A percentile compares a stretch with the other conserved stretches of the same genome.
Conservation (phyloP, 2,329 filamentous ascomycete genomes). For the Arachnomyces sp. region DNA sequence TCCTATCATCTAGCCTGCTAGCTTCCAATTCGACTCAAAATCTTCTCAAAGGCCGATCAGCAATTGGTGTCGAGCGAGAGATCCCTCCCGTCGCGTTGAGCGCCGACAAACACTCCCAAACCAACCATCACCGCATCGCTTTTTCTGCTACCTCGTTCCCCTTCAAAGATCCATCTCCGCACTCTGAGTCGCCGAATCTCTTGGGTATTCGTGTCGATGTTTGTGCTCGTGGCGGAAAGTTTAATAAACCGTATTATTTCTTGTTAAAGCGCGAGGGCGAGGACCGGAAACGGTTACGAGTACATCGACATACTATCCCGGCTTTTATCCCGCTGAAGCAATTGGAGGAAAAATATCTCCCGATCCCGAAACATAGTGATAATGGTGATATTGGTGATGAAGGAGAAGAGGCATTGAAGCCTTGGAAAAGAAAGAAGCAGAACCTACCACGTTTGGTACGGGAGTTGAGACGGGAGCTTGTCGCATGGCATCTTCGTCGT, state of each 20-base stretch:
- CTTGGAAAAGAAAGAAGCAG: constrained; percentile 23
- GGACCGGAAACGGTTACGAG: constrained; percentile 19
- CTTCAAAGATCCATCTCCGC: constrained; percentile 37
- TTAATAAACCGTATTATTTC: constrained; percentile 38
- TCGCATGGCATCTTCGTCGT: constrained; percentile 34
- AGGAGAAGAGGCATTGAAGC: constrained; percentile 13
- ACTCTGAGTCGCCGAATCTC: constrained; percentile 20
- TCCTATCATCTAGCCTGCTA: constrained; percentile 36
- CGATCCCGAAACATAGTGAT: constrained; percentile 7
- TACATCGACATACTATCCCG: constrained; percentile 41
- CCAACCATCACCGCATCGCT: constrained; percentile 37
- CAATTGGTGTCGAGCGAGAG: constrained; percentile 13
- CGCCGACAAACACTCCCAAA: constrained; percentile 25
- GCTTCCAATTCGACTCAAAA: constrained; percentile 31
- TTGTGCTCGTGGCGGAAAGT: constrained; percentile 31
- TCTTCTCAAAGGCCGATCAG: constrained; percentile 14
- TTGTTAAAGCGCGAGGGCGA: constrained; percentile 24
- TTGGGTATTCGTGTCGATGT: constrained; percentile 38
- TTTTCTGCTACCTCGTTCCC: constrained; percentile 40
- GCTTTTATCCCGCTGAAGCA: constrained; percentile 34
- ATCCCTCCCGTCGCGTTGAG: constrained; percentile 26
- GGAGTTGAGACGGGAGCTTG: constrained; percentile 33
- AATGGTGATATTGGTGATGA: constrained; percentile 9
- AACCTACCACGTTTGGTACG: constrained; percentile 30
- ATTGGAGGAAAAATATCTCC: constrained; percentile 31